Percentiles rank a stretch among this genome's conserved stretches.
phyloP scores from a whole-genome alignment of 768 basidiomycete genomes.

The Terana coerulea region DNA sequence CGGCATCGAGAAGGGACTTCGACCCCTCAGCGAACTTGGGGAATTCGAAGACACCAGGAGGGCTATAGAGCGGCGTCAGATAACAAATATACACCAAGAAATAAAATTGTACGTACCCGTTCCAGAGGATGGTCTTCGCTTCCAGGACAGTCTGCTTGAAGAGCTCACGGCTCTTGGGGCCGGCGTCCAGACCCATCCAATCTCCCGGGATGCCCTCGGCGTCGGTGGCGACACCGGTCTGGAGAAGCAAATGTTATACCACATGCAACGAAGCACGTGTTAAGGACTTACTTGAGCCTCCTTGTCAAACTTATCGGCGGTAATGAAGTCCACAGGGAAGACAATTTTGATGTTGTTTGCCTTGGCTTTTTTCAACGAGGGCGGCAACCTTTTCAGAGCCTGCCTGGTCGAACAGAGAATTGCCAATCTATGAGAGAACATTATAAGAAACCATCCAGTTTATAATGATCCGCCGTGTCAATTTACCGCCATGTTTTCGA shows the following conservation, averaged over 20 bases:
- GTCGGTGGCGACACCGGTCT: conserved; percentile 79
- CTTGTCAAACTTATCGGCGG: conserved; percentile 93
- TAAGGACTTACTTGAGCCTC: conserved; percentile 65
- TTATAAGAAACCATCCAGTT: conserved; percentile 5
- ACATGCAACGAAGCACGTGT: not conserved
- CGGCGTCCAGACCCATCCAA: conserved; percentile 95
- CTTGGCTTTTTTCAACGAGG: conserved; percentile 90
- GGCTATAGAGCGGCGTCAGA: conserved; percentile 44
- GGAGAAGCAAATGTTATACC: not conserved
- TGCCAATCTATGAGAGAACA: conserved; percentile 65
- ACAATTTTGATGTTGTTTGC: conserved; percentile 89
- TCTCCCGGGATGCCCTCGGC: conserved; percentile 84
- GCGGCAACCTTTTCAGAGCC: conserved; percentile 82
- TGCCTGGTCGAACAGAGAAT: conserved; percentile 88
- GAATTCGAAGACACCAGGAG: conserved; percentile 98
- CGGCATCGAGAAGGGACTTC: conserved; percentile 76
- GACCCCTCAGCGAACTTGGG: conserved; percentile 87
- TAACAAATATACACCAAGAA: not conserved
- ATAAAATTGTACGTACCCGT: conserved; percentile 52
- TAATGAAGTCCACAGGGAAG: conserved; percentile 93
- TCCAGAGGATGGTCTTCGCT: conserved; percentile 97
- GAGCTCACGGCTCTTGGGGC: conserved; percentile 75
- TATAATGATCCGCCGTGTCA: not conserved
- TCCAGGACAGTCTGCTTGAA: conserved; percentile 79
- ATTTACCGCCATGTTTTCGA: conserved; percentile 70